phyloP scores from a whole-genome alignment of 2,329 filamentous ascomycete species.

The Aureobasidium namibiae region DNA sequence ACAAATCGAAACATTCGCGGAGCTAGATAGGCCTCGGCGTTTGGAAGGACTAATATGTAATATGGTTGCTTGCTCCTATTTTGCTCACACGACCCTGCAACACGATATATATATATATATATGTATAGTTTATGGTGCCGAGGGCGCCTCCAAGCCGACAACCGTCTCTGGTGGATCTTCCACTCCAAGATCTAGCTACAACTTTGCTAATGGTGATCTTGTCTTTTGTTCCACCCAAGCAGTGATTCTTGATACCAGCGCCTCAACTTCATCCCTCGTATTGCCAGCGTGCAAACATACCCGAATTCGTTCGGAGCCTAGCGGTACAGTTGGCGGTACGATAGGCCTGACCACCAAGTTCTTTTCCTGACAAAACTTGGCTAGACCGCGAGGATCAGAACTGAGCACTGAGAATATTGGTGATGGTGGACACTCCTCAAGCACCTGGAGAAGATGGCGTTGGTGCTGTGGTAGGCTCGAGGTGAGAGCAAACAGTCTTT shows the following conservation, averaged over 20 bases:
- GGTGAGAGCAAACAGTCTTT: constrained; percentile 24
- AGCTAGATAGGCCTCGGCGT: background rate
- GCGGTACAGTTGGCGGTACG: constrained; percentile 59
- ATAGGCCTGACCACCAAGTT: constrained; percentile 58
- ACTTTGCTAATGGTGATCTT: background rate
- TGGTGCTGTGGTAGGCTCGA: background rate
- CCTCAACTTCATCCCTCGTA: constrained; percentile 48
- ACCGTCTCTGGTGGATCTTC: too few relatives aligned
- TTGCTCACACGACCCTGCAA: background rate
- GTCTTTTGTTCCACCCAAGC: constrained; percentile 35
- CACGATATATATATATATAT: background rate
- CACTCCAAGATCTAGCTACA: background rate
- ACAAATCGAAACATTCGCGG: too few relatives aligned
- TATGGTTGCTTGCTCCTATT: background rate
- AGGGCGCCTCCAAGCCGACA: background rate
- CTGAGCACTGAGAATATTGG: constrained; percentile 60
- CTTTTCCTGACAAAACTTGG: constrained; percentile 49
- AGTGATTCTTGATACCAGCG: constrained; percentile 41
- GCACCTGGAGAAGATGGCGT: constrained; percentile 23
- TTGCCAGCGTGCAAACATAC: constrained; percentile 64
- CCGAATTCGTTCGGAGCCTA: constrained; percentile 54
- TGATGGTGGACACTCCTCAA: constrained; percentile 39
- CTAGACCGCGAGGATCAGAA: constrained; percentile 48
- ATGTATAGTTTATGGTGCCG: background rate
- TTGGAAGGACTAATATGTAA: background rate